Evolutionary conservation across 2,329 filamentous ascomycete species (phyloP).

Genomic region (Fusarium mundagurra): DNA sequence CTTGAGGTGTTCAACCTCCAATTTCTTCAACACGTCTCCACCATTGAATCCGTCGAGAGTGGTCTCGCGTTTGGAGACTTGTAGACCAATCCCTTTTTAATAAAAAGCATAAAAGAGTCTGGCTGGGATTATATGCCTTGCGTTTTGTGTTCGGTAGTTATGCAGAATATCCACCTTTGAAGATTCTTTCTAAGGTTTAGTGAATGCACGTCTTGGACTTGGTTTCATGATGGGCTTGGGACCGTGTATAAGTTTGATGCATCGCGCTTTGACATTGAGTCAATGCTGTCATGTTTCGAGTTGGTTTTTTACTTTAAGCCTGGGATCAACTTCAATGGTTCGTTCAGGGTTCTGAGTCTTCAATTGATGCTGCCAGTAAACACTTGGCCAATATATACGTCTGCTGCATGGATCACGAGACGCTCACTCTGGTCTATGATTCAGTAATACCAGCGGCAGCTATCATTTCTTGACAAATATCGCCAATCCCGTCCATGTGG

Average conservation of each 20-base stretch:
- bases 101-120: conserved; percentile 5
- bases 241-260: neutral
- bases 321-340: neutral
- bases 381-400: neutral
- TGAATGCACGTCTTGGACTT: neutral
- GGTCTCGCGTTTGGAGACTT: conserved; percentile 22
- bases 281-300: neutral
- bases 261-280: neutral
- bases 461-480: neutral
- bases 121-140: neutral
- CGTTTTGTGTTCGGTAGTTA: neutral
- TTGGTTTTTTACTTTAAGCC: rapidly evolving
- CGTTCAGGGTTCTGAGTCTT: neutral
- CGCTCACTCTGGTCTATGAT: neutral
- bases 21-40: conserved; percentile 34
- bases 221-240: neutral
- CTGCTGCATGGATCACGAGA: neutral
- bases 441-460: neutral
- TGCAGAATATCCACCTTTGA: neutral
- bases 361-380: neutral
- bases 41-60: conserved; percentile 8
- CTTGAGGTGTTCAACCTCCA: conserved; percentile 13
- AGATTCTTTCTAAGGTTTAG: neutral
- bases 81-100: conserved; percentile 25
- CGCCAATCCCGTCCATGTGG: conserved; percentile 1